A percentile compares a stretch with the other conserved stretches of the same genome.
These are phyloP conservation scores for Tylopilus sp. DNA, from an alignment of 1,284 basidiomycete genomes.

Conservation along the genomic window DNA sequence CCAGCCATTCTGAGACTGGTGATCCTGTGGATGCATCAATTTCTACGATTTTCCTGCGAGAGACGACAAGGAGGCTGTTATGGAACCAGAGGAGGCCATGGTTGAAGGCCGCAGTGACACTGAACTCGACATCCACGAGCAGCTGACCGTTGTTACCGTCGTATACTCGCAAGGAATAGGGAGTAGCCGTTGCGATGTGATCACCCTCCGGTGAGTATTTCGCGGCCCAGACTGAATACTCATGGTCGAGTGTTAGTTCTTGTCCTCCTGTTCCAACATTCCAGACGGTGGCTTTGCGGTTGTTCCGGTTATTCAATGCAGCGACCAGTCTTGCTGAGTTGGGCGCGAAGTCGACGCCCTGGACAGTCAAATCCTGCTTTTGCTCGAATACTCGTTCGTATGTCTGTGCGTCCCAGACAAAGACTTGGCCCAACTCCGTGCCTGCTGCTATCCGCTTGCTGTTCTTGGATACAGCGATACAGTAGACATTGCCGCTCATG, in stretches of 20 bases:
- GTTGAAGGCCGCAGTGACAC: no score
- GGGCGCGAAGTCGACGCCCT: neutral
- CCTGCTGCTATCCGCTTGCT: neutral
- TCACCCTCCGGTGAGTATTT: neutral
- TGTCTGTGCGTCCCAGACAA: neutral
- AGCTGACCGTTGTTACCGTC: no score
- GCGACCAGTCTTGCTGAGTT: neutral
- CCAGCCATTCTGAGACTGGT: no score
- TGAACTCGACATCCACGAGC: no score
- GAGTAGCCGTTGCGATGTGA: no score
- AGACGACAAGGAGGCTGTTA: no score
- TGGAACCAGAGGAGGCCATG: no score
- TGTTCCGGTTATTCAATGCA: no score
- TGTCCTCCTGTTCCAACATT: neutral
- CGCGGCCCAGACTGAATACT: neutral
- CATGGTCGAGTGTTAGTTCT: neutral
- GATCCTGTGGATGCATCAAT: no score
- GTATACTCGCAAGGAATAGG: no score
- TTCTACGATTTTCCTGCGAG: no score
- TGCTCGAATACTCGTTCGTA: neutral
- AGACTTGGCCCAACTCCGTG: neutral
- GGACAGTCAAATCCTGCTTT: neutral
- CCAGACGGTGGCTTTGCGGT: neutral
- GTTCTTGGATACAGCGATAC: conserved; percentile 13
- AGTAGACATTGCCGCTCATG: no score